These are phyloP conservation scores for Penicillium fuscoglaucum DNA, from an alignment of 2,329 filamentous ascomycete species.

Conservation along the genomic window DNA sequence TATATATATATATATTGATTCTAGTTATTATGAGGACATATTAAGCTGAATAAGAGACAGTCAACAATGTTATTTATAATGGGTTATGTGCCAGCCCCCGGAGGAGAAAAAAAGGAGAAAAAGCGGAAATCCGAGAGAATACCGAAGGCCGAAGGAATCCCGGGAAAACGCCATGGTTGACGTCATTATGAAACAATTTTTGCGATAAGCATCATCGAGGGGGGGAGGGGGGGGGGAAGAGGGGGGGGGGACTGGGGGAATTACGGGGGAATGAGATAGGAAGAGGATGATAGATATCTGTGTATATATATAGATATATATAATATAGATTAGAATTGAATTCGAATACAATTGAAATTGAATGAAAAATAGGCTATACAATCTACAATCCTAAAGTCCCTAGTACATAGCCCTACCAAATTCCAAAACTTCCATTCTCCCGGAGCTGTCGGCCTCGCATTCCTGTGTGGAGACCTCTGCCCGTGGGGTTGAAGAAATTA, in stretches of 20 bases:
- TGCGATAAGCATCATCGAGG: neutral
- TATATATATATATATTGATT: neutral
- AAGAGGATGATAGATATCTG: neutral
- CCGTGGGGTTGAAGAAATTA: slow-evolving; percentile 19
- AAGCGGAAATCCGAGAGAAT: neutral
- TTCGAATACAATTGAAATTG: neutral
- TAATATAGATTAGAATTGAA: neutral
- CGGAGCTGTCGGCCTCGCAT: slow-evolving; percentile 7
- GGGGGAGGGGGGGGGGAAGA: neutral
- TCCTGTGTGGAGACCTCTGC: slow-evolving; percentile 11
- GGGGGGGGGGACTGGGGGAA: neutral
- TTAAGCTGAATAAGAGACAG: neutral
- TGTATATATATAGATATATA: neutral
- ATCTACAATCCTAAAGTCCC: neutral
- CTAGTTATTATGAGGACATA: neutral
- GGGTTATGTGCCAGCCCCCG: too few relatives aligned
- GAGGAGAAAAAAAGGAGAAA: too few relatives aligned
- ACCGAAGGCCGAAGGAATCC: neutral
- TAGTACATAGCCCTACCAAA: neutral
- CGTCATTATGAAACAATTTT: neutral
- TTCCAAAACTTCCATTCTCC: slow-evolving; percentile 3
- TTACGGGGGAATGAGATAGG: neutral
- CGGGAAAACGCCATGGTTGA: neutral
- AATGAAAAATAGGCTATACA: neutral
- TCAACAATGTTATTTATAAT: neutral